These are phyloP conservation scores for Hypocrella siamensis DNA, from an alignment of 2,329 filamentous ascomycete species.

Conservation along the genomic window DNA sequence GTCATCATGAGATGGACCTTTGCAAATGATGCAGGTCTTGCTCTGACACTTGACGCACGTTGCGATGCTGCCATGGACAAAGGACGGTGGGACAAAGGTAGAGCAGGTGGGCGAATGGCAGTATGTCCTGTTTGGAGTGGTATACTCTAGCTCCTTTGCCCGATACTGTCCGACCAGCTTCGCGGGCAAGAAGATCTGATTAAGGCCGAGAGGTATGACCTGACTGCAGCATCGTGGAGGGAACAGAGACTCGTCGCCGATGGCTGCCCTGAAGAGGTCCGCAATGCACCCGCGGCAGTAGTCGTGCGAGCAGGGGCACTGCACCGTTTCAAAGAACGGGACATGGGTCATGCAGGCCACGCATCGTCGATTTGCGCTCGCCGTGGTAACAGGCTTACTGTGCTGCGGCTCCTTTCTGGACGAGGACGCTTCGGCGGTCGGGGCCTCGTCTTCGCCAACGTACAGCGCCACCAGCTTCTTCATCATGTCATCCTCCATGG, in stretches of 20 bases:
- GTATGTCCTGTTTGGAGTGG: conserved; percentile 31
- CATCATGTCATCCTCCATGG: neutral
- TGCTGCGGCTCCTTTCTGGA: neutral
- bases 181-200: conserved; percentile 17
- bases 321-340: neutral
- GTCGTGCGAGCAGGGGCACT: conserved; percentile 17
- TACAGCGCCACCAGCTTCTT: neutral
- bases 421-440: neutral
- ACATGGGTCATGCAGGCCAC: conserved; percentile 1
- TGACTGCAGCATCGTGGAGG: conserved; percentile 37
- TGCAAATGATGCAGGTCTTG: conserved; percentile 36
- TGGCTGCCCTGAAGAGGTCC: conserved; percentile 24
- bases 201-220: conserved; percentile 19
- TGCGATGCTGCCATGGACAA: conserved; percentile 17
- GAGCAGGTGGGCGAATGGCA: conserved; percentile 29
- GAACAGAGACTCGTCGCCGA: conserved; percentile 34
- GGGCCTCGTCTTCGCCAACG: neutral
- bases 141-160: conserved; percentile 31
- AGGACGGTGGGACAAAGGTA: conserved; percentile 23
- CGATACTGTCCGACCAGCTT: conserved; percentile 20
- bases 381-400: too few species aligned
- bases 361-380: neutral
- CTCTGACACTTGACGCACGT: conserved; percentile 24
- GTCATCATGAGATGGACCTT: conserved; percentile 21
- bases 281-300: conserved; percentile 36